These are phyloP conservation scores for Phylloporus sp. DNA, from an alignment of 768 basidiomycete species.

Conservation along the genomic window DNA sequence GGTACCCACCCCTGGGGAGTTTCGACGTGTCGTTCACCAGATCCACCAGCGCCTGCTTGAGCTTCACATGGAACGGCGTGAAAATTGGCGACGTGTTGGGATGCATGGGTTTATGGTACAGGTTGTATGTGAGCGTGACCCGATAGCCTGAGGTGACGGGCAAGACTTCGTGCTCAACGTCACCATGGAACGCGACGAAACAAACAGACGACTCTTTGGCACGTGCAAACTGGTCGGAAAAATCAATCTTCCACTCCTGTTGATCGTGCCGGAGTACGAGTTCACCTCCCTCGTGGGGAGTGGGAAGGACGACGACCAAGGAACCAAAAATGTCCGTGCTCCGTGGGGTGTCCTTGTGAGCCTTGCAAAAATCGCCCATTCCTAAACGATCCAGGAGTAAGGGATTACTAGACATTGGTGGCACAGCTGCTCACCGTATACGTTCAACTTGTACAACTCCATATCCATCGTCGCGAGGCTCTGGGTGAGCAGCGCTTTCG, in stretches of 20 bases:
- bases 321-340: conserved; percentile 43
- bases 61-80: not conserved
- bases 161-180: conserved; percentile 42
- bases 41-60: not conserved
- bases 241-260: conserved; percentile 1
- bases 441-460: conserved; percentile 45
- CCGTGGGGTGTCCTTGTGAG: conserved; percentile 31
- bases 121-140: conserved; percentile 42
- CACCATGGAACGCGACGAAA: conserved; percentile 40
- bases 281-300: conserved; percentile 13
- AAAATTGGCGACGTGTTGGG: not conserved
- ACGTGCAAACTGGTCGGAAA: not conserved
- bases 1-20: conserved; percentile 8
- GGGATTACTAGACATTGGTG: not conserved
- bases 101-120: conserved; percentile 10
- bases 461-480: not conserved
- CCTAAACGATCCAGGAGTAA: not conserved
- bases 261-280: conserved; percentile 2
- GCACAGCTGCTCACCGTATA: conserved; percentile 33
- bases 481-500: conserved; percentile 1
- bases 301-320: conserved; percentile 47
- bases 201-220: conserved; percentile 11
- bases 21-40: not conserved
- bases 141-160: conserved; percentile 39
- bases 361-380: conserved; percentile 5